These are phyloP conservation scores for Arachnopeziza araneosa DNA, from an alignment of 2,329 filamentous ascomycete genomes.

Conservation along the genomic window DNA sequence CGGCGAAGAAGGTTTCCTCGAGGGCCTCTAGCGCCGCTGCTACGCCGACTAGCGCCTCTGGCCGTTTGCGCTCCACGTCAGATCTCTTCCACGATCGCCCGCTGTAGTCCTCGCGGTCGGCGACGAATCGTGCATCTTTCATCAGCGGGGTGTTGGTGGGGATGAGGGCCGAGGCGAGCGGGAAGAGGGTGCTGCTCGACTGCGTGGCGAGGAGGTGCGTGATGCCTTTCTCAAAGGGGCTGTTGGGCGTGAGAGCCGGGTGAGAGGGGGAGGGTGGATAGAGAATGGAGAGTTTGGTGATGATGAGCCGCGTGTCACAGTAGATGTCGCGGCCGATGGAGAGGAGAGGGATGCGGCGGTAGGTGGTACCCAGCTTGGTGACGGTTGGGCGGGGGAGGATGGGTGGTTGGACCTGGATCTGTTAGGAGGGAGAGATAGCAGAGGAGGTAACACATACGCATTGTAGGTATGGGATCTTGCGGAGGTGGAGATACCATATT, in stretches of 20 bases:
- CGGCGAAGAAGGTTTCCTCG: slow-evolving; percentile 51
- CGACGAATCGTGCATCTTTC: slow-evolving; percentile 51
- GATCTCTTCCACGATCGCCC: slow-evolving; percentile 38
- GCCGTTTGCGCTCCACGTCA: slow-evolving; percentile 37
- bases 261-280: slow-evolving; percentile 40
- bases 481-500: slow-evolving; percentile 62
- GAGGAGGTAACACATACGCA: slow-evolving; percentile 46
- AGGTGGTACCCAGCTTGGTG: slow-evolving; percentile 52
- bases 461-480: slow-evolving; percentile 60
- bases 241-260: slow-evolving; percentile 32
- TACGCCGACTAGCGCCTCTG: slow-evolving; percentile 52
- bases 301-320: slow-evolving; percentile 63
- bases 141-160: slow-evolving; percentile 49
- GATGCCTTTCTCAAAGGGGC: slow-evolving; percentile 28
- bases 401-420: slow-evolving; percentile 54
- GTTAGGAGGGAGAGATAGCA: slow-evolving; percentile 4
- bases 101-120: slow-evolving; percentile 47
- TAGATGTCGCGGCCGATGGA: slow-evolving; percentile 63
- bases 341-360: slow-evolving; percentile 66
- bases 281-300: slow-evolving; percentile 55
- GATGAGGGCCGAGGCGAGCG: slow-evolving; percentile 47
- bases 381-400: slow-evolving; percentile 63
- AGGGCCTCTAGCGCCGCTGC: slow-evolving; percentile 49
- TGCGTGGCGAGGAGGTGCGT: slow-evolving; percentile 13
- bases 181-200: slow-evolving; percentile 35